phyloP scores from a whole-genome alignment of 2,329 filamentous ascomycete species.

The Colletotrichum agaves region DNA sequence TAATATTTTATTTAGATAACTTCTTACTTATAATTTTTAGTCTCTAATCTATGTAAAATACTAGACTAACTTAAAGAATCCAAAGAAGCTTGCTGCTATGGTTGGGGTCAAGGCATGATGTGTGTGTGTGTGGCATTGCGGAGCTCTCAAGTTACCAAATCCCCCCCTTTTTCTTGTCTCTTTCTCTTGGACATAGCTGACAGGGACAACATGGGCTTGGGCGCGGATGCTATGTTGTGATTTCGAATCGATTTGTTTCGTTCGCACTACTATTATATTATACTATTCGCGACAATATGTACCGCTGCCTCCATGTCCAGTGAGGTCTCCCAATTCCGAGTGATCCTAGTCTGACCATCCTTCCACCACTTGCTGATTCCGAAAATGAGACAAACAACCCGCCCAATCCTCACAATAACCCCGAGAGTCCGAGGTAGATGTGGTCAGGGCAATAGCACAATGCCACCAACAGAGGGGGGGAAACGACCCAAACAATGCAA shows the following conservation, averaged over 20 bases:
- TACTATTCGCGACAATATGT: conserved; percentile 26
- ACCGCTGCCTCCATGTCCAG: conserved; percentile 3
- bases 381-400: background rate
- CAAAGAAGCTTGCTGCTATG: too few species aligned
- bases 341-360: background rate
- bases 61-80: too few species aligned
- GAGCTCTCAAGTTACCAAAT: too few species aligned
- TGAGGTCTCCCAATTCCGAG: background rate
- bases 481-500: conserved; percentile 19
- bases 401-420: background rate
- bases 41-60: too few species aligned
- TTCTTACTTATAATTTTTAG: too few species aligned
- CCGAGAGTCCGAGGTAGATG: background rate
- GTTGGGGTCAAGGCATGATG: too few species aligned
- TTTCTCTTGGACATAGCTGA: too few species aligned
- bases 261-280: conserved; percentile 30
- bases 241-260: background rate
- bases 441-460: conserved; percentile 1
- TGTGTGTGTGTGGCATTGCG: too few species aligned
- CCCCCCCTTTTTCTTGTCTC: too few species aligned
- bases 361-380: background rate
- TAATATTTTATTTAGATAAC: too few species aligned
- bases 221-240: background rate
- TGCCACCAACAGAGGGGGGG: background rate
- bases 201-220: background rate